Conservation (phyloP, 1,139 yeast species). For the Kodamaea suecica region DNA sequence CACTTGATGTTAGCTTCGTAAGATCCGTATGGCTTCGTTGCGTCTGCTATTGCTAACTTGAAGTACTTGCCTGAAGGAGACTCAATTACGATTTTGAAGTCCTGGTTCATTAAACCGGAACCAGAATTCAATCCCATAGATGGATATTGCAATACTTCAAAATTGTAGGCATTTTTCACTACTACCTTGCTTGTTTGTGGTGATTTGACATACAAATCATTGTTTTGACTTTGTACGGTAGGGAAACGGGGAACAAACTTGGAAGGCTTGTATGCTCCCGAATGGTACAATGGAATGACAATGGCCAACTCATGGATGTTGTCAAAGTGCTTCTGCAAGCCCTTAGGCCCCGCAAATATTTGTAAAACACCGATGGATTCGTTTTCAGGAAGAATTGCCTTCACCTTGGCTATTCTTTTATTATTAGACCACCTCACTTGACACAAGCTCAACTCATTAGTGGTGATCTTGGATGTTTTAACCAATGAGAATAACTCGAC, state of each 20-base stretch:
- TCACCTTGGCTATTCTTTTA: slow-evolving; percentile 68
- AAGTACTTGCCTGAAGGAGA: slow-evolving; percentile 81
- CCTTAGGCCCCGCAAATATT: slow-evolving; percentile 69
- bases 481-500: slow-evolving; percentile 60
- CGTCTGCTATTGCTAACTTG: slow-evolving; percentile 52
- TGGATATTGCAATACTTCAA: slow-evolving; percentile 64
- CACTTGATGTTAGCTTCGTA: slow-evolving; percentile 61
- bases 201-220: slow-evolving; percentile 76
- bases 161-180: slow-evolving; percentile 57
- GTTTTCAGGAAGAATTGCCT: slow-evolving; percentile 73
- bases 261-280: slow-evolving; percentile 56
- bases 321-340: slow-evolving; percentile 56
- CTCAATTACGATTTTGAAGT: slow-evolving; percentile 64
- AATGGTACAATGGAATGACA: slow-evolving; percentile 75
- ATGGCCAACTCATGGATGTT: slow-evolving; percentile 69
- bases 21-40: slow-evolving; percentile 44
- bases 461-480: slow-evolving; percentile 49
- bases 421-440: slow-evolving; percentile 73
- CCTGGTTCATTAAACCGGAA: slow-evolving; percentile 38
- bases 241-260: slow-evolving; percentile 72
- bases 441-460: slow-evolving; percentile 59
- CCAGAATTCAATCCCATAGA: slow-evolving; percentile 47
- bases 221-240: slow-evolving; percentile 61
- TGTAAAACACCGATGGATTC: slow-evolving; percentile 70
- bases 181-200: slow-evolving; percentile 74